Evolutionary conservation across 371 early-diverging fungal genomes (phyloP), one percentile per base, ranked within the genome.

Genomic region (Mucor saturninus): DNA sequence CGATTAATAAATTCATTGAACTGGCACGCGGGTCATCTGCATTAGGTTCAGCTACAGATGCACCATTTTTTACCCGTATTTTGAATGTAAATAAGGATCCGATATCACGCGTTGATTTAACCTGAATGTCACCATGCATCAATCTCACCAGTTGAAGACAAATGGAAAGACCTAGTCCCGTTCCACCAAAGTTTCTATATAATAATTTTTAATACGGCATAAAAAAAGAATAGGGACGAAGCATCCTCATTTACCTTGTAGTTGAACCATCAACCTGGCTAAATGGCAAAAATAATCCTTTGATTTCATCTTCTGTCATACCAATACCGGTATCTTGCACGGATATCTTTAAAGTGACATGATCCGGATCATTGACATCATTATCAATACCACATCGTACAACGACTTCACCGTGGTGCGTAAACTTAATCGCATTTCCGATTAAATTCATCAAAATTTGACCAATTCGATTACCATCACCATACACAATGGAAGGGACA

Each of bases 91-190:
- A 88, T 0, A 78, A 80, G 0, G 86, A 80, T 2, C 88, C 88
- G 21, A 72, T 43, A 37, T 77, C 81, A 37, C 76, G 75, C 10
- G 64, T 60, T 0, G 85, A 84, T 6, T 82, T 72, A 0, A 87
- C 87, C 21, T 69, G 61, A 14, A 87, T 79, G 35, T 71, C 69
- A 26, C 89, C 89, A 40, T 81, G 67, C 86, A 87, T 83, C 13
- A 83, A 64, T 14, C 76, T 61, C 7, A 85, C 83, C 15, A 89
- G 71, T 46, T 81, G 77, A 5, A 81, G 65, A 51, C 83, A 83
- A 21, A 89, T 87, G 14, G 83, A 80, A 15, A 89, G 71, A n/a
- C 89, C 89, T 6, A 89, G 57, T 4, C 89, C 89, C 4, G 86
- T 86, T 14, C 89, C 89, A 26, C 87, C 87, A 72, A 83, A 87